Base-by-base conservation (phyloP, 2,329 filamentous ascomycete genomes). In the Clarireedia homoeocarpa region DNA sequence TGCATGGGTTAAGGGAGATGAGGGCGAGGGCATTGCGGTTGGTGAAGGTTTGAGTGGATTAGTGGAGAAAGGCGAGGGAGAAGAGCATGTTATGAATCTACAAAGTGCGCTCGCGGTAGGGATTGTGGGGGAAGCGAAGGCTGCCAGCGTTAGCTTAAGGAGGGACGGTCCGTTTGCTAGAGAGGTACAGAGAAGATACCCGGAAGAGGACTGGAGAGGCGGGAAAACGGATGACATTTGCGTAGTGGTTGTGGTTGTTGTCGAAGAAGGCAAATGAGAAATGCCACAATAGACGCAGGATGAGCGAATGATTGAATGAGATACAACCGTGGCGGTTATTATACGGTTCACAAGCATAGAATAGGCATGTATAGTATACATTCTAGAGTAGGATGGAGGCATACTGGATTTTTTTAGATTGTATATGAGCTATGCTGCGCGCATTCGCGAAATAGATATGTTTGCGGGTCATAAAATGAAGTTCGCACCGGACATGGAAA, bases 191-290 rank as follows among this genome's bases (percentile, higher is more conserved):
- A 88, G 85, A 67, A 85, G 88, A 67, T 95, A 89, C 64, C 92
- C 94, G 0, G 77, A 85, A 39, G 92, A 97, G 71, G 82, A 84
- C 57, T 99, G 89, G 83, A 84, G 84, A 57, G 94, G 94, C 57
- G 94, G 94, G 52, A 99, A 99, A 72, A 82, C 95, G 20, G 94
- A 99, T 69, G 94, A 99, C 71, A 96, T 99, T 58, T 92, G 90
- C 66, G 90, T 90, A 4, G 77, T 99, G 51, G 85, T 91, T 14
- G 83, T 85, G 34, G 76, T 96, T 30, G 89, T 89, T 1, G 83
- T 89, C 7, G 85, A 91, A 63, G 82, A 85, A 59, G 67, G 60
- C 27, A 66, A 60, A 34, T 55, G 20, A 55, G 26, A 12, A 20
- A 30, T 34, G 30, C 12, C 30, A 34, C 4, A 12, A 14, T 34